phyloP scores from a whole-genome alignment of 78 protist genomes.

The Blattamonas nauphoetae region DNA sequence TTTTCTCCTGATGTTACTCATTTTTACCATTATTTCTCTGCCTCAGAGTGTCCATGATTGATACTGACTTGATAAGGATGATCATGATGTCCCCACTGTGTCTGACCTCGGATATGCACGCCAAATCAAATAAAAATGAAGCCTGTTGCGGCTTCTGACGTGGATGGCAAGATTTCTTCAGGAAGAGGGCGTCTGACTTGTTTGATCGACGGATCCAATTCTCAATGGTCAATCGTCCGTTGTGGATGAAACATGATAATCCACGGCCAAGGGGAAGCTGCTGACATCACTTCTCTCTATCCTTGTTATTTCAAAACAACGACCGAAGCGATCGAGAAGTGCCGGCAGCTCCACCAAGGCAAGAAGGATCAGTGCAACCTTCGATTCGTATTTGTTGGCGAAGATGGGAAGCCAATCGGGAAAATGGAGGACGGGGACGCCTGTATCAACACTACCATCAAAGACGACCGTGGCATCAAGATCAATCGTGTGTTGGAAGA shows the following conservation, averaged over 20 bases:
- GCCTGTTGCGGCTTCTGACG: not conserved
- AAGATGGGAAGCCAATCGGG: conserved; percentile 28
- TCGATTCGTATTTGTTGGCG: conserved; percentile 27
- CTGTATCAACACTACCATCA: conserved; percentile 35
- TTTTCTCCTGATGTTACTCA: no score
- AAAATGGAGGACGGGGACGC: conserved; percentile 36
- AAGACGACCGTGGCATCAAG: conserved; percentile 47
- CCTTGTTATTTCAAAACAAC: not conserved
- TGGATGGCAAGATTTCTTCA: conserved; percentile 26
- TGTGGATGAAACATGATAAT: conserved; percentile 29
- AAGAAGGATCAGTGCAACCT: conserved; percentile 36
- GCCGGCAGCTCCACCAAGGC: not conserved
- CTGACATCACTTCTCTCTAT: conserved; percentile 10
- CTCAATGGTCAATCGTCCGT: conserved; percentile 46
- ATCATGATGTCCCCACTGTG: conserved; percentile 48
- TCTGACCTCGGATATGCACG: conserved; percentile 25
- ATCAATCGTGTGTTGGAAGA: conserved; percentile 28
- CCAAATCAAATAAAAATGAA: conserved; percentile 4
- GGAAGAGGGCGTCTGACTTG: conserved; percentile 51
- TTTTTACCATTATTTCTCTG: no score
- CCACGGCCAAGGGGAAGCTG: not conserved
- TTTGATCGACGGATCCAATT: conserved; percentile 51
- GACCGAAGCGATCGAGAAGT: conserved; percentile 14
- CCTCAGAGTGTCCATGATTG: not conserved
- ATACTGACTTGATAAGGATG: conserved; percentile 28